A percentile compares a stretch with the other conserved stretches of the same genome.
Evolutionary conservation across 2,329 filamentous ascomycete species (phyloP).

Genomic region (Exophiala sp.): DNA sequence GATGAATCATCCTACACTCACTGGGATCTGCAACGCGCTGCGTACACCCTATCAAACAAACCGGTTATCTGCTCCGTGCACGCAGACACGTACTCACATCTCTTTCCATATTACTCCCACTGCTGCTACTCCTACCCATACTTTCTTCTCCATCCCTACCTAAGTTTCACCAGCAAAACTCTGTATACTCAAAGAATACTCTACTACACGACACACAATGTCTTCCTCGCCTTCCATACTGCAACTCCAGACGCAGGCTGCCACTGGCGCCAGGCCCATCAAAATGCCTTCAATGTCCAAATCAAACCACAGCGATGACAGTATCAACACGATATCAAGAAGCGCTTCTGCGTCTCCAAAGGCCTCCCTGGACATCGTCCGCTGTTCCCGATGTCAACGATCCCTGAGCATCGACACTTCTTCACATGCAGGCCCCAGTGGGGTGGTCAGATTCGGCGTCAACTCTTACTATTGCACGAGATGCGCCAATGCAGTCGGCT

Average conservation of each 20-base stretch:
- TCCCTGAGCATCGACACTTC: slow-evolving; percentile 41
- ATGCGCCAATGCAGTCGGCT: slow-evolving; percentile 28
- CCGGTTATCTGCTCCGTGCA: too few species aligned
- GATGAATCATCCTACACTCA: too few species aligned
- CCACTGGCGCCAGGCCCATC: slow-evolving; percentile 15
- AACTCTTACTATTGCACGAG: slow-evolving; percentile 47
- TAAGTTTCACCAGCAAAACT: neutral
- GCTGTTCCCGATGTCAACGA: slow-evolving; percentile 48
- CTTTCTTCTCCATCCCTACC: neutral
- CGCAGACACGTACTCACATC: too few species aligned
- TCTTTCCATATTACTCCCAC: too few species aligned
- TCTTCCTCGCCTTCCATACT: slow-evolving; percentile 23
- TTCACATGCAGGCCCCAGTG: slow-evolving; percentile 31
- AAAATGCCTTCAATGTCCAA: neutral
- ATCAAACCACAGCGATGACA: slow-evolving; percentile 24
- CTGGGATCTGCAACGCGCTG: too few species aligned
- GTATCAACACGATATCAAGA: slow-evolving; percentile 24
- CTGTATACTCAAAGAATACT: neutral
- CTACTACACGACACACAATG: slow-evolving; percentile 7
- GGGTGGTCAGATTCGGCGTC: slow-evolving; percentile 45
- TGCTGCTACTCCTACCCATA: neutral
- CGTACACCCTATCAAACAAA: too few species aligned
- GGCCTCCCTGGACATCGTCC: slow-evolving; percentile 40
- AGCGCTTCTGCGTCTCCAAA: slow-evolving; percentile 22
- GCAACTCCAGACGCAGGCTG: slow-evolving; percentile 23